Evolutionary conservation across 257 asterid species (phyloP).

Genomic region (Sherardia arvensis): DNA sequence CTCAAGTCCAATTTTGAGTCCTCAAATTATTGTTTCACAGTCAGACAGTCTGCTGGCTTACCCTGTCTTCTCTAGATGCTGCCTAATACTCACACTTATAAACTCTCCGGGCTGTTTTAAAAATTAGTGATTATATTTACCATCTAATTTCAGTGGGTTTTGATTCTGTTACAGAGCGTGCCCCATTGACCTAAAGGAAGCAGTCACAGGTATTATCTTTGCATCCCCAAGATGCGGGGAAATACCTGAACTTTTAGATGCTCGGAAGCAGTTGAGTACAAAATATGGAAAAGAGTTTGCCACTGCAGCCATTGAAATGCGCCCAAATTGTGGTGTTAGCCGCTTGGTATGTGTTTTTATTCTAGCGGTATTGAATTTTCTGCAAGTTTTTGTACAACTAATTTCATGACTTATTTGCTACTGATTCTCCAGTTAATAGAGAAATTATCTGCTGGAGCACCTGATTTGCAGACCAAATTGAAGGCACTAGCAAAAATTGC

Average conservation of each 20-base stretch:
- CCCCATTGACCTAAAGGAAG: slow-evolving; percentile 96
- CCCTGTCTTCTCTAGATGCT: background rate
- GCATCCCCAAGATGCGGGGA: slow-evolving; percentile 98
- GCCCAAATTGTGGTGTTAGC: slow-evolving; percentile 91
- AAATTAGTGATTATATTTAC: slow-evolving; percentile 6
- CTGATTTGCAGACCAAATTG: slow-evolving; percentile 69
- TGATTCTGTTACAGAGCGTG: slow-evolving; percentile 59
- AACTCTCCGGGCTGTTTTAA: background rate
- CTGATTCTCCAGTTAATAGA: slow-evolving; percentile 61
- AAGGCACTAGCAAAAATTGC: slow-evolving; percentile 63
- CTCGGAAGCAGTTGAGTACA: slow-evolving; percentile 58
- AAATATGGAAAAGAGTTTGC: slow-evolving; percentile 91
- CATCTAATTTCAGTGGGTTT: too few species aligned
- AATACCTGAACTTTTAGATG: slow-evolving; percentile 78
- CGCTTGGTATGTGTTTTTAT: slow-evolving; percentile 60
- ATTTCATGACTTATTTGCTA: slow-evolving; percentile 8
- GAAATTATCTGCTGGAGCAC: slow-evolving; percentile 77
- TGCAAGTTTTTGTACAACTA: background rate
- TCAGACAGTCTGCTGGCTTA: too few species aligned
- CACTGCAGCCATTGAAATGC: slow-evolving; percentile 73
- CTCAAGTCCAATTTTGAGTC: background rate
- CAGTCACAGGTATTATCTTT: slow-evolving; percentile 72
- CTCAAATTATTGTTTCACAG: background rate
- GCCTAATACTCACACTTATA: background rate
- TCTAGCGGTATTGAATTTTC: background rate